Evolutionary conservation across 2,329 filamentous ascomycete species (phyloP), one percentile per base, ranked within the genome.

Genomic region (Elsinoe perseae): DNA sequence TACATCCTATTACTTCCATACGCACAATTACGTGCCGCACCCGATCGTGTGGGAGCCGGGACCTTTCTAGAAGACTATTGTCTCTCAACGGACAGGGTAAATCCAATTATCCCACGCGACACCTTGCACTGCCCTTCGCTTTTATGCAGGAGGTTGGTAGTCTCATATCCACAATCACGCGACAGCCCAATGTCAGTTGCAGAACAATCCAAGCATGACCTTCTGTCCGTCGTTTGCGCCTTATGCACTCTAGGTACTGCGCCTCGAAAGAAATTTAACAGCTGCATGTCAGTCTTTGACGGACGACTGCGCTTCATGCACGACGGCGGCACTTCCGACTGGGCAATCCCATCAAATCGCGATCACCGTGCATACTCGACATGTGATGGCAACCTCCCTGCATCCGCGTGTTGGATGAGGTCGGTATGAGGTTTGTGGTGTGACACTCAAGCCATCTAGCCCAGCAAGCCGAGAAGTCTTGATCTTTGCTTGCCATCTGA

Each of bases 11-110:
- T 10, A 20, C 20, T 12, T 7, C 23, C 23, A 9, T 3, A 28
- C 27, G 23, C 43, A 48, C 43, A 28, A 48, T 48, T 48, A 48
- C 43, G 43, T 48, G 23, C 27, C 27, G 27, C 43, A 32, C 43
- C 43, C 43, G 43, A 48, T 12, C 23, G 43, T 48, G 16, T 30
- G 43, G 23, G n/a, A 23, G 12, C 43, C 23, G 43, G 43, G 43
- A 30, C 43, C 14, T 48, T 43, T 48, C 43, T 48, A 48, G 43
- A 48, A 20, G 43, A 28, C 27, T 48, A 23, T 23, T 16, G 25
- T 32, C 43, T 23, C 43, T 48, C 43, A 48, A 48, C 43, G 10
- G 27, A 28, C 23, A 28, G 8, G 43, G 27, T 28, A 16, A 6
- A 48, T 32, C 18, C n/a, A 12, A 30, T 27, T 27, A 48, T 28